Evolutionary conservation across 208 protist species (phyloP), one percentile per base, ranked within the genome.

Genomic region (Trypanosoma brucei): DNA sequence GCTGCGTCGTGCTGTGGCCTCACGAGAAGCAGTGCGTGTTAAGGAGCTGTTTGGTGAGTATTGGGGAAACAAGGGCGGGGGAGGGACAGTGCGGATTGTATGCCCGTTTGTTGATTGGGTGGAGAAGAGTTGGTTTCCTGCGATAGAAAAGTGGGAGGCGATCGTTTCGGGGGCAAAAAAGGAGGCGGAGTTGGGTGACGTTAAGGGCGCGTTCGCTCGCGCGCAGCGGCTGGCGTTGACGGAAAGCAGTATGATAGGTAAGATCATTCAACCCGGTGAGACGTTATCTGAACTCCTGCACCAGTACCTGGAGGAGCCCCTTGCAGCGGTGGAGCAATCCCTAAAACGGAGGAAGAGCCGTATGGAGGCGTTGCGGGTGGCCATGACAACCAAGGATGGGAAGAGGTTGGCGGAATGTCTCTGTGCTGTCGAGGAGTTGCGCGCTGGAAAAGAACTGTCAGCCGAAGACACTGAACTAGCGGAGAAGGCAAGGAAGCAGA

Each of bases 91-190:
- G 36, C 61, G 55, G 37, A 44, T 58, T 8, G 40, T 50, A 2
- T 78, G 79, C 13, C 70, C 81, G 1, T 88, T 87, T 63, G 79
- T 93, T 37, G 39, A 38, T 11, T 93, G 81, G 81, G 55, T 91
- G 22, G 79, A 81, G 55, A 63, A 76, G 11, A 75, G 72, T 5
- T 93, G 86, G 86, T 65, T 93, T 30, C 83, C 83, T 6, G 76
- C 81, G 8, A 88, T 90, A 80, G 63, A 64, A 55, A 44, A 62
- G 68, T 92, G 86, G 86, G 65, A 65, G 31, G 38, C 59, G 34
- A 65, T 92, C 7, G 72, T 85, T 5, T 48, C 62, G 7, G 53
- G 57, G 1, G 73, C 76, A 2, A 55, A 59, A 11, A 58, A 86
- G 42, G 36, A 68, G 51, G 83, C 78, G 0, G 40, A 44, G 30